phyloP scores from a whole-genome alignment of 2,329 filamentous ascomycete species.

The Monilinia fructigena region DNA sequence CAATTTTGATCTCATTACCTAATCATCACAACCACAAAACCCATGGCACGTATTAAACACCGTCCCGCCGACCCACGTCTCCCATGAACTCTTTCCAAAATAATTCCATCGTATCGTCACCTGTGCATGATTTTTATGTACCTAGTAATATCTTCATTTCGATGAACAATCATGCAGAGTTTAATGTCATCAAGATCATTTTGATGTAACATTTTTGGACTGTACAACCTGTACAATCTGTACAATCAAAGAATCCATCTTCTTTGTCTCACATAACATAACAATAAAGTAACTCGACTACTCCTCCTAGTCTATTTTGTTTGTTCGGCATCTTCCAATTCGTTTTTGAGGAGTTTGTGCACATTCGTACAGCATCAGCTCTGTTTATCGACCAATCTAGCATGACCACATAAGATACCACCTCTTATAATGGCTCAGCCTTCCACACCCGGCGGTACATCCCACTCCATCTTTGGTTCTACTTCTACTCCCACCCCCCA shows the following conservation, averaged over 20 bases:
- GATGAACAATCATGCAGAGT: constrained; percentile 4
- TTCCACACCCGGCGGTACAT: constrained; percentile 46
- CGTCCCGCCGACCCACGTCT: constrained; percentile 14
- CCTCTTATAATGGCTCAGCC: constrained; percentile 45
- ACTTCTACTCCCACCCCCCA: constrained; percentile 31
- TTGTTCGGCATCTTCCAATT: background rate
- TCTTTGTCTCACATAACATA: background rate
- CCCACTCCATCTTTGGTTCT: constrained; percentile 51
- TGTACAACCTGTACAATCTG: background rate
- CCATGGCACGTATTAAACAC: background rate
- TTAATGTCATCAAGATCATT: constrained; percentile 7
- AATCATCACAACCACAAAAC: background rate
- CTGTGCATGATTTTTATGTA: constrained; percentile 14
- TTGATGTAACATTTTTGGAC: background rate
- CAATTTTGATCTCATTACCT: too few species aligned
- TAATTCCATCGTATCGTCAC: constrained; percentile 10
- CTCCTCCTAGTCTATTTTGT: background rate
- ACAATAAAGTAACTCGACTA: background rate
- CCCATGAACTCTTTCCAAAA: constrained; percentile 9
- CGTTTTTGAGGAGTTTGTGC: constrained; percentile 11
- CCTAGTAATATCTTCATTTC: background rate
- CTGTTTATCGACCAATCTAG: constrained; percentile 22
- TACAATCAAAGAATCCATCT: background rate
- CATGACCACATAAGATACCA: constrained; percentile 27
- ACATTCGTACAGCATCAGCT: constrained; percentile 18